Conservation (phyloP, 2,329 filamentous ascomycete genomes). For the Diplodia seriata region DNA sequence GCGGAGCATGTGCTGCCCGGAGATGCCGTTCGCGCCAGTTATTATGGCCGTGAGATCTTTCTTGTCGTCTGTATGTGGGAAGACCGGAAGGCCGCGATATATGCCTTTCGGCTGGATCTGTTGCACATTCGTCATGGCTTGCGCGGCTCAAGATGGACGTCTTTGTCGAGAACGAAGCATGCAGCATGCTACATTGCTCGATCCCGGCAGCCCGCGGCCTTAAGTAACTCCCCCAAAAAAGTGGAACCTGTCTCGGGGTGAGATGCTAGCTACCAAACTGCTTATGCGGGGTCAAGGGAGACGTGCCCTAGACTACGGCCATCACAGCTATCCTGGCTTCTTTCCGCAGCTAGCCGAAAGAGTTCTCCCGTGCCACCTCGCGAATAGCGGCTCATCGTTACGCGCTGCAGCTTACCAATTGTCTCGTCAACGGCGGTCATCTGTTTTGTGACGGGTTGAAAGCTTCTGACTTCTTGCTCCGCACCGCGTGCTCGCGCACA, state of each 20-base stretch:
- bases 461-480: background rate
- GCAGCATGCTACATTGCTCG: too few relatives aligned
- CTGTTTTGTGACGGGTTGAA: background rate
- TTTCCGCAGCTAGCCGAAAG: background rate
- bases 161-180: background rate
- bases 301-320: background rate
- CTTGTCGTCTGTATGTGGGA: constrained; percentile 44
- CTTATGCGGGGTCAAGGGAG: constrained; percentile 22
- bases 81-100: constrained; percentile 59
- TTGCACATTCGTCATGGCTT: constrained; percentile 10
- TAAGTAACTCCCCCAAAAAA: background rate
- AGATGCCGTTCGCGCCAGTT: constrained; percentile 63
- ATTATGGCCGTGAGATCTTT: constrained; percentile 59
- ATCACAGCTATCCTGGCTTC: constrained; percentile 4
- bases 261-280: background rate
- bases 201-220: background rate
- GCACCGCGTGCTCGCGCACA: background rate
- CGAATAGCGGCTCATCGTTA: background rate
- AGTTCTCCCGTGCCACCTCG: background rate
- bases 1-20: constrained; percentile 59
- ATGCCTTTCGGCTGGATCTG: constrained; percentile 50
- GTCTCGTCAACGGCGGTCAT: background rate
- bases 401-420: constrained; percentile 12
- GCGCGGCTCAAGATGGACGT: too few relatives aligned
- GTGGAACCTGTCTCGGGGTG: background rate